Conservation (phyloP, 768 basidiomycete genomes). For the Boletellus ananas region DNA sequence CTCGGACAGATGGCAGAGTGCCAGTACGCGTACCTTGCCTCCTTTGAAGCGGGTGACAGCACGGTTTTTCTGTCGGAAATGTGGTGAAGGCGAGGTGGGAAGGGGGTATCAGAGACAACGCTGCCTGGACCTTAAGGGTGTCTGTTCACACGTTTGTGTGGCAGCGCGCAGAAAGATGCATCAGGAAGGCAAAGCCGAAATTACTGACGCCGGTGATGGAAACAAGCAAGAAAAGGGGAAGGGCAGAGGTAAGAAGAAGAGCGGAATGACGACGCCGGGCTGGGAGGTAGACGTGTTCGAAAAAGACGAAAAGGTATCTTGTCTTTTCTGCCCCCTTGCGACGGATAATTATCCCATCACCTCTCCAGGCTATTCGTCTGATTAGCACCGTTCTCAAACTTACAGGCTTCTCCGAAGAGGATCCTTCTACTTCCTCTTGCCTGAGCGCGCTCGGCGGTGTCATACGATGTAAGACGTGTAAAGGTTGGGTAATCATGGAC, state of each 20-base stretch:
- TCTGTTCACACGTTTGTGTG: conserved; percentile 58
- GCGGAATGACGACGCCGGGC: conserved; percentile 18
- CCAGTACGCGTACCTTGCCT: conserved; percentile 45
- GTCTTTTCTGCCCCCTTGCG: not conserved
- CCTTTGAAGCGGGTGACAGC: conserved; percentile 58
- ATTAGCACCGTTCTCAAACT: conserved; percentile 38
- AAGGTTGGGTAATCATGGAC: conserved; percentile 46
- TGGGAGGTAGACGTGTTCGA: conserved; percentile 55
- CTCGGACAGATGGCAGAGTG: conserved; percentile 45
- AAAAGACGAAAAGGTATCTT: conserved; percentile 53
- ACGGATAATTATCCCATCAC: not conserved
- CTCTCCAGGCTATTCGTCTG: conserved; percentile 44
- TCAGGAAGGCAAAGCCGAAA: not conserved
- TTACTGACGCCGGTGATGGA: conserved; percentile 4
- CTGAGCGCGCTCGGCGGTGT: conserved; percentile 26
- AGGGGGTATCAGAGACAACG: conserved; percentile 35
- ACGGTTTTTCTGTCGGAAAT: conserved; percentile 54
- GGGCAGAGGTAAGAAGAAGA: conserved; percentile 1
- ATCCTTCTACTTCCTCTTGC: conserved; percentile 15
- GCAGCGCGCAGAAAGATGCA: not conserved
- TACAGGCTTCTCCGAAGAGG: conserved; percentile 30
- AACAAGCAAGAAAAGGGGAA: conserved; percentile 16
- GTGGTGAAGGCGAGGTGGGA: conserved; percentile 36
- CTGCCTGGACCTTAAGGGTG: conserved; percentile 55
- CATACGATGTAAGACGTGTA: conserved; percentile 50